Base-by-base conservation (phyloP, 352 stramenopile genomes). In the Nothophytophthora sp. region DNA sequence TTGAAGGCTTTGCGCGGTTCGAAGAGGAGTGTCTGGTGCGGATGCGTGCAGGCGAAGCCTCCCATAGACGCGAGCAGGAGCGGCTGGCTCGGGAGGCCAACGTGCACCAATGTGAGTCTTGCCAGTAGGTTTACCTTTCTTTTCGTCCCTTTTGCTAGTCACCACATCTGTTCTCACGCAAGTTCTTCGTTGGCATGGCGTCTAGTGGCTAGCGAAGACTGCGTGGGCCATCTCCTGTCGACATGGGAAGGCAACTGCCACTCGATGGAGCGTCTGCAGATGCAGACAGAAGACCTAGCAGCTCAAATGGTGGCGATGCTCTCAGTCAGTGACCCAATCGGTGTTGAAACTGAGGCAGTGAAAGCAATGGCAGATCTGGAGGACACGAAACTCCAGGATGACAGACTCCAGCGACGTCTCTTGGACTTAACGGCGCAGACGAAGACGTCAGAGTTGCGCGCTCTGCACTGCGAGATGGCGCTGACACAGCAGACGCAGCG, bases 371-470 rank as follows among this genome's bases (percentile, higher is more conserved):
- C 39, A 18, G 19, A 4, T 9, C n/a, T n/a, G n/a, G n/a, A n/a
- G n/a, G n/a, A n/a, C n/a, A n/a, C n/a, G n/a, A 18, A 50, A 12
- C 22, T 25, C 23, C 30, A 60, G n/a, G 23, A 46, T 11, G 29
- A 54, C 23, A 50, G 11, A 18, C 28, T 67, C 28, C 50, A 53
- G 12, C 36, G 25, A 6, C 46, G 72, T 18, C 29, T 52, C 5
- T 42, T 85, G 5, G 43, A 73, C n/a, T 29, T 84, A 2, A 33
- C 61, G 18, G 60, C 58, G 18, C 41, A 67, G 28, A 29, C 64
- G n/a, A 84, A 82, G 20, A 47, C 70, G 36, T 46, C 63, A 2
- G 65, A 89, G 38, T 44, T 87, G 5, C 47, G 60, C 22, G 50
- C 29, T 6, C 54, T 82, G 20, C 58, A 63, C 8, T 84, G 66